Conservation (phyloP, 202 grass and related monocot species). For the Setaria italica region DNA sequence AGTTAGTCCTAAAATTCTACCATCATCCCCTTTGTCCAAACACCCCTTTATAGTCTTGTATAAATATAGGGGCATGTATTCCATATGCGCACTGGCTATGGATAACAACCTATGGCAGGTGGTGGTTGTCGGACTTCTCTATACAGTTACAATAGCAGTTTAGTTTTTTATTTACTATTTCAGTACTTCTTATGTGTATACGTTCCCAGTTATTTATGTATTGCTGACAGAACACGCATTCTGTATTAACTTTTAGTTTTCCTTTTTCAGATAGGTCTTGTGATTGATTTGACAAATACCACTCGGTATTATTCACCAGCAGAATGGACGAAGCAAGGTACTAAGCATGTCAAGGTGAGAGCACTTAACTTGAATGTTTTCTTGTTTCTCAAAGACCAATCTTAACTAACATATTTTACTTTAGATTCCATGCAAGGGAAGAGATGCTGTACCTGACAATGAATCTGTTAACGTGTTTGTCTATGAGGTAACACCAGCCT, state of each 20-base stretch:
- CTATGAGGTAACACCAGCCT: constrained; percentile 68
- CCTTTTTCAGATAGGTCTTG: constrained; percentile 88
- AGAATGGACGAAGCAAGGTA: constrained; percentile 95
- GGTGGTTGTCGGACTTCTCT: background rate
- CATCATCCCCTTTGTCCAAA: no score
- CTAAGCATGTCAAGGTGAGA: constrained; percentile 94
- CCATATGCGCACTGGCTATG: background rate
- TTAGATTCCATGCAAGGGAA: constrained; percentile 94
- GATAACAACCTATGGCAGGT: background rate
- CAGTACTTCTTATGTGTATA: background rate
- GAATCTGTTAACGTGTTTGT: constrained; percentile 89
- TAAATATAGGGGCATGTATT: background rate
- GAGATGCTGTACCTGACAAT: constrained; percentile 94
- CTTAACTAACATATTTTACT: constrained; percentile 46
- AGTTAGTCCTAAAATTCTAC: background rate
- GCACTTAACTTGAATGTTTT: constrained; percentile 24
- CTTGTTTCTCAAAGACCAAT: background rate
- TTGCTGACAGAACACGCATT: constrained; percentile 1
- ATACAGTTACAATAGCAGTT: background rate
- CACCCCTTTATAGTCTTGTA: background rate
- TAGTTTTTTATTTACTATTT: background rate
- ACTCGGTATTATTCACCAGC: constrained; percentile 74
- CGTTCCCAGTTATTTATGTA: constrained; percentile 2
- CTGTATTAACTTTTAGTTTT: constrained; percentile 3
- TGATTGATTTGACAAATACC: constrained; percentile 99